These are phyloP conservation scores for Solanum clarkiae DNA, from an alignment of 257 asterid species.

Conservation along the genomic window DNA sequence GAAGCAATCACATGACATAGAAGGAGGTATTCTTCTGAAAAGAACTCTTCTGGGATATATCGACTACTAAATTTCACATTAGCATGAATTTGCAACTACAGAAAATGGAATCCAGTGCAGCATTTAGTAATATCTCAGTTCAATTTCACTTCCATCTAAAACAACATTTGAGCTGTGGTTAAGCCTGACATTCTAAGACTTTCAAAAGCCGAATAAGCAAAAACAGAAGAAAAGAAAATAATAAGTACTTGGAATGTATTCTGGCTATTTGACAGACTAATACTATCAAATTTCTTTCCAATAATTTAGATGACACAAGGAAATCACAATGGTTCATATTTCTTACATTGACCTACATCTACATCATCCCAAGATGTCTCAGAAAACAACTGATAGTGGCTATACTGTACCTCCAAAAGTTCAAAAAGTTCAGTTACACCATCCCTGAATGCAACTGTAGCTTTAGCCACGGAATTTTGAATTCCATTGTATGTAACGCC, in stretches of 20 bases:
- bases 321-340: neutral
- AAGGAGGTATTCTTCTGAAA: neutral
- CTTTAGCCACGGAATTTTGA: conserved; percentile 57
- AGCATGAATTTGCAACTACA: neutral
- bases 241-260: neutral
- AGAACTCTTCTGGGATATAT: neutral
- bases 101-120: neutral
- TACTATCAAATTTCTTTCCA: neutral
- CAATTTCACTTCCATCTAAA: neutral
- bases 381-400: neutral
- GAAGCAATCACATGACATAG: neutral
- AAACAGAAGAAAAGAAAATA: neutral
- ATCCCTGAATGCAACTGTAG: conserved; percentile 68
- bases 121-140: neutral
- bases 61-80: neutral
- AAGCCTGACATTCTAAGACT: neutral
- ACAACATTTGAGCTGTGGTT: neutral
- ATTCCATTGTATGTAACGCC: conserved; percentile 61
- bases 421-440: conserved; percentile 86
- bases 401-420: conserved; percentile 58
- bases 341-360: neutral
- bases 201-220: neutral
- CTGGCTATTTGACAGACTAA: neutral
- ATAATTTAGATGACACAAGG: neutral
- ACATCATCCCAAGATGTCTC: conserved; percentile 3